Base-by-base conservation (phyloP, 371 early-diverging fungal genomes). In the Dinochytrium kinnereticum region DNA sequence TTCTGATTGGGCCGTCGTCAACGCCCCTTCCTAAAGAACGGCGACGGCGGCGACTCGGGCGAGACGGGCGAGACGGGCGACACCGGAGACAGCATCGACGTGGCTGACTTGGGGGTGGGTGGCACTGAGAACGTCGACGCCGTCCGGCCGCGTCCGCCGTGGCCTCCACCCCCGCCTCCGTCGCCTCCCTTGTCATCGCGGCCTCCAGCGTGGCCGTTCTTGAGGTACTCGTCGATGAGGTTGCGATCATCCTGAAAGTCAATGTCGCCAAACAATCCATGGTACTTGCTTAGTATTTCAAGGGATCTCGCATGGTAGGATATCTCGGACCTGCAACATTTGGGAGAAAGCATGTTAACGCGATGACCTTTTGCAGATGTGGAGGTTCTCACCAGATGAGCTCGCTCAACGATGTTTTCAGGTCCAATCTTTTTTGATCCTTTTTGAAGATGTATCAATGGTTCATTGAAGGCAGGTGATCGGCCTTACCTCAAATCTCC, bases 401-500 rank as follows among this genome's bases (percentile, higher is more conserved):
- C 65, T 80, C 80, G 31, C 76, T 69, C 40, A 80, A 68, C 21
- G 59, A 68, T 17, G 17, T 36, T 55, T 73, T 70, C 2, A 80
- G 31, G 44, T 78, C 78, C 21, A 70, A 51, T 1, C 74, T 38
- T 55, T 80, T 80, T 39, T 68, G 76, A 17, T 53, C 55, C 55
- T 53, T 13, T 15, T 15, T 13, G 26, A 53, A 53, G 10, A 21
- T 53, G 24, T 15, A 53, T 5, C 5, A 5, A 53, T 5, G 55
- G 24, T 26, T 53, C 5, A 26, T n/a, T 53, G 55, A n/a, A 53
- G 49, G 49, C 5, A 53, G 26, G 26, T 26, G 7, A n/a, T 53
- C n/a, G n/a, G 15, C 64, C 24, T 31, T 61, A 51, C 74, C 64
- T 80, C 76, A 70, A 80, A 80, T 26, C 37, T 28, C 34, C 51